A percentile compares a stretch with the other conserved stretches of the same genome.
phyloP scores from a whole-genome alignment of 805 yeast species.

The Candida ipomoeae region DNA sequence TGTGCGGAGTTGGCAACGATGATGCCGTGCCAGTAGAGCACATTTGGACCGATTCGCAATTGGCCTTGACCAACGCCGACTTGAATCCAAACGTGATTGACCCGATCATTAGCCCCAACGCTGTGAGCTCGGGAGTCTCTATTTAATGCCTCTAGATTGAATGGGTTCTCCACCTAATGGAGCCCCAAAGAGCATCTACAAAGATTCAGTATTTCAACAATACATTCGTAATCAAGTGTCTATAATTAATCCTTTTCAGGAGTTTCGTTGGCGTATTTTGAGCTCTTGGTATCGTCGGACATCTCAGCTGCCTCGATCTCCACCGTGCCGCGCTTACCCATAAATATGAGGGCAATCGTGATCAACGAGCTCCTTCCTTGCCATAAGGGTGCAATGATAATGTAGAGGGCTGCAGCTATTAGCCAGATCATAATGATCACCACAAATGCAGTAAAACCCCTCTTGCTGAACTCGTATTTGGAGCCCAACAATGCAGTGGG shows the following conservation, averaged over 20 bases:
- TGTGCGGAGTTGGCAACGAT: constrained; percentile 78
- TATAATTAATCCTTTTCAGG: not conserved
- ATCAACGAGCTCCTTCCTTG: constrained; percentile 24
- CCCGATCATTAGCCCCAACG: constrained; percentile 60
- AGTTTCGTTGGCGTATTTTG: not conserved
- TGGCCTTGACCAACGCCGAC: constrained; percentile 56
- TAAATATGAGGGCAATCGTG: not conserved
- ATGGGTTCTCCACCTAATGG: too few relatives aligned
- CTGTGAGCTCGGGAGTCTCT: constrained; percentile 64
- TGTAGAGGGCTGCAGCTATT: constrained; percentile 30
- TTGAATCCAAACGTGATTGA: constrained; percentile 64
- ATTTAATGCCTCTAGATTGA: constrained; percentile 1
- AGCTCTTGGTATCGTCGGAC: constrained; percentile 3
- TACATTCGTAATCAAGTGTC: not conserved
- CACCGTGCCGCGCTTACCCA: not conserved
- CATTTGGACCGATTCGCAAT: constrained; percentile 85
- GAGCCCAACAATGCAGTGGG: constrained; percentile 32
- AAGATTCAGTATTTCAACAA: not conserved
- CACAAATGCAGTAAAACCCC: constrained; percentile 33
- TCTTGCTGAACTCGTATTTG: constrained; percentile 29
- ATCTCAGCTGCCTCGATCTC: not conserved
- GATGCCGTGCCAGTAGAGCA: constrained; percentile 48
- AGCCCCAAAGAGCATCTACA: too few relatives aligned
- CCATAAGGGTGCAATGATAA: constrained; percentile 34
- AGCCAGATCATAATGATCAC: constrained; percentile 37